Conservation (phyloP, 2,329 filamentous ascomycete species). For the Alternaria viburni region DNA sequence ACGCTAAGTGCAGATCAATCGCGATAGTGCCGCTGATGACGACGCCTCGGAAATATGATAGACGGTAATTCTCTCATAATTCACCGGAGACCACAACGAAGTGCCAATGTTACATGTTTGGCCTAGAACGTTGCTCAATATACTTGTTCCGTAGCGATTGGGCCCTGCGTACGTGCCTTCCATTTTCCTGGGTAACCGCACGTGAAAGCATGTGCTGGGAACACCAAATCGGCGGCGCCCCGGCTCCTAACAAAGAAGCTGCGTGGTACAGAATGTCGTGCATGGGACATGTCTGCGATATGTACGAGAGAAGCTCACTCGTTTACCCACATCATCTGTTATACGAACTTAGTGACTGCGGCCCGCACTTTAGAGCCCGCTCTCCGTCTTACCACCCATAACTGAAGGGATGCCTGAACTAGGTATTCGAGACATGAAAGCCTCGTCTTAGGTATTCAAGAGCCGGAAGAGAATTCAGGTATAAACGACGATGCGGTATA, state of each 20-base stretch:
- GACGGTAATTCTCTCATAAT: neutral
- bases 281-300: neutral
- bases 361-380: conserved; percentile 5
- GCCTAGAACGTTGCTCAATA: neutral
- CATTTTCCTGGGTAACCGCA: neutral
- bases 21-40: conserved; percentile 27
- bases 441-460: neutral
- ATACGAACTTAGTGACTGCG: neutral
- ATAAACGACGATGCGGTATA: neutral
- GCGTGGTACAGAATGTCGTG: neutral
- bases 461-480: neutral
- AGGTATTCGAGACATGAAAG: neutral
- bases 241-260: neutral
- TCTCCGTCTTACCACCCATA: neutral
- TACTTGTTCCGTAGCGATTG: neutral
- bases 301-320: neutral
- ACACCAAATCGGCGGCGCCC: neutral
- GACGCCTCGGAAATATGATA: conserved; percentile 14
- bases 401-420: neutral
- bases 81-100: neutral
- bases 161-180: neutral
- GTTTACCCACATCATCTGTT: neutral
- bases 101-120: neutral
- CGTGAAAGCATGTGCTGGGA: neutral
- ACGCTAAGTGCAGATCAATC: conserved; percentile 20